Conservation (phyloP, 2,329 filamentous ascomycete genomes). For the Pyrenophora teres region DNA sequence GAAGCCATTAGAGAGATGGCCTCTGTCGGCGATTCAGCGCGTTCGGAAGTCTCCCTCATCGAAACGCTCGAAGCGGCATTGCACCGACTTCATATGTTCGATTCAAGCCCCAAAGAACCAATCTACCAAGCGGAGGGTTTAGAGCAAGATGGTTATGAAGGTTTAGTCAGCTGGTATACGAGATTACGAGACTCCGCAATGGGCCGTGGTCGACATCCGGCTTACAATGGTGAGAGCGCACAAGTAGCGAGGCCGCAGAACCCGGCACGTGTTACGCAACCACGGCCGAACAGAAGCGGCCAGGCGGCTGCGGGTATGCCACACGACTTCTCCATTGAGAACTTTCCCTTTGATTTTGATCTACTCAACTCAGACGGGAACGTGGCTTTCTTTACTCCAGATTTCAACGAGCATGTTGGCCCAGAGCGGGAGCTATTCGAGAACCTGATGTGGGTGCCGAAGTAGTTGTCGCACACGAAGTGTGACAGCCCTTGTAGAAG, state of each 20-base stretch:
- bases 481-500: background rate
- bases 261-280: background rate
- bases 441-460: slow-evolving; percentile 8
- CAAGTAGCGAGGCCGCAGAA: background rate
- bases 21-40: slow-evolving; percentile 15
- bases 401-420: slow-evolving; percentile 7
- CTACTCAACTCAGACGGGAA: slow-evolving; percentile 12
- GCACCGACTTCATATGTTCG: slow-evolving; percentile 14
- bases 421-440: slow-evolving; percentile 14
- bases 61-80: slow-evolving; percentile 15
- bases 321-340: slow-evolving; percentile 1
- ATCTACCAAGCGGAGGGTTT: background rate
- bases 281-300: background rate
- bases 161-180: slow-evolving; percentile 13
- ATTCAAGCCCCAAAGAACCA: slow-evolving; percentile 1
- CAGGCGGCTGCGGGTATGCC: background rate
- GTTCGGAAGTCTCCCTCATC: slow-evolving; percentile 16
- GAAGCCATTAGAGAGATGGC: slow-evolving; percentile 18
- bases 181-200: background rate
- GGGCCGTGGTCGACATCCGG: background rate
- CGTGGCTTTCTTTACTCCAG: slow-evolving; percentile 13
- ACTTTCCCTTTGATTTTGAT: slow-evolving; percentile 18
- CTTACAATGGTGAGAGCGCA: background rate
- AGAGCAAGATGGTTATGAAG: slow-evolving; percentile 11
- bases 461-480: background rate